Conservation (phyloP, 2,329 filamentous ascomycete genomes). For the Byssoonygena ceratinophila region DNA sequence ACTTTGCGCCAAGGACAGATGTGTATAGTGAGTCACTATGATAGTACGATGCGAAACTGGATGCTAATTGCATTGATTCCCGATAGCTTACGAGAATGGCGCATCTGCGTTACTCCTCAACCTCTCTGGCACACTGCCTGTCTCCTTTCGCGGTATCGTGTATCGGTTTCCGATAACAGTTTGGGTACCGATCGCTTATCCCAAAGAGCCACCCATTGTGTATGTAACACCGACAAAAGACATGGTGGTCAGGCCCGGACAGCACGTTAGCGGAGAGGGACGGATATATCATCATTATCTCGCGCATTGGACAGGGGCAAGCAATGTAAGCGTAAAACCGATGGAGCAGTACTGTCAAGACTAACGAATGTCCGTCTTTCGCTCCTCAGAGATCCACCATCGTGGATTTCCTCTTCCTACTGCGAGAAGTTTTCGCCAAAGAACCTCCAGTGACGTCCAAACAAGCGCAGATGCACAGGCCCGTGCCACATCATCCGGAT, state of each 20-base stretch:
- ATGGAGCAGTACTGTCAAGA: background rate
- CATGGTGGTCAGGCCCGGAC: conserved; percentile 83
- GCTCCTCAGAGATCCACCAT: conserved; percentile 61
- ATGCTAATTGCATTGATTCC: background rate
- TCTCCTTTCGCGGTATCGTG: conserved; percentile 73
- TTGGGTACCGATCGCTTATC: conserved; percentile 90
- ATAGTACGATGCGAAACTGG: background rate
- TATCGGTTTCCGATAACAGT: conserved; percentile 86
- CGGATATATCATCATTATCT: conserved; percentile 93
- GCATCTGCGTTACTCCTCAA: conserved; percentile 75
- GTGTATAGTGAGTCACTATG: conserved; percentile 67
- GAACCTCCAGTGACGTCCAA: conserved; percentile 82
- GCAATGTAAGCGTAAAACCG: conserved; percentile 60
- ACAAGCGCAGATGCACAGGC: conserved; percentile 36
- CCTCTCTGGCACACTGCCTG: conserved; percentile 79
- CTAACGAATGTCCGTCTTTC: conserved; percentile 11
- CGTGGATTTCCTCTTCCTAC: conserved; percentile 67
- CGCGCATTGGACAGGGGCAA: conserved; percentile 76
- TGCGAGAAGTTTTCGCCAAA: conserved; percentile 82
- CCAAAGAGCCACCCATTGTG: conserved; percentile 69
- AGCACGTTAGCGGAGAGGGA: conserved; percentile 89
- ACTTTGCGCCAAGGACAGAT: conserved; percentile 75
- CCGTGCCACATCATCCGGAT: conserved; percentile 27
- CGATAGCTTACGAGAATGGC: conserved; percentile 75
- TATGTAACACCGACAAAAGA: conserved; percentile 81